A percentile compares a stretch with the other conserved stretches of the same genome.
These are phyloP conservation scores for Flaveria brownii DNA, from an alignment of 129 eudicot genomes.

Conservation along the genomic window DNA sequence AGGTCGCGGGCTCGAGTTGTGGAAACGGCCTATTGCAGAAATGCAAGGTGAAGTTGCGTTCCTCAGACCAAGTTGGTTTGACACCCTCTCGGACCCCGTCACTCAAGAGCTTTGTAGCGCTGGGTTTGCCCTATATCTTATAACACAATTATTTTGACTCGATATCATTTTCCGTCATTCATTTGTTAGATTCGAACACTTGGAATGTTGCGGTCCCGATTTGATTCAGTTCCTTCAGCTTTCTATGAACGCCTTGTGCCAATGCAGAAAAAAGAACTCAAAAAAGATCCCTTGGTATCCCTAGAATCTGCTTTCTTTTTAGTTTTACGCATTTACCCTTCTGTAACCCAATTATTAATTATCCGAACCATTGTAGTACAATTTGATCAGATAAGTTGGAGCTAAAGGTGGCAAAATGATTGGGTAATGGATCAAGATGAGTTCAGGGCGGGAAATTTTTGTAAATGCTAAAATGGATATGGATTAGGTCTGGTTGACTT, in stretches of 20 bases:
- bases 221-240: conserved; percentile 88
- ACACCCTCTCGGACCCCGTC: too few species aligned
- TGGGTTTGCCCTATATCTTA: neutral
- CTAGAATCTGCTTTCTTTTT: conserved; percentile 13
- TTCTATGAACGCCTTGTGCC: conserved; percentile 91
- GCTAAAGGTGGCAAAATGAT: conserved; percentile 2
- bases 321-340: conserved; percentile 1
- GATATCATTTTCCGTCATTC: conserved; percentile 18
- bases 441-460: neutral
- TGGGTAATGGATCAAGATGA: neutral
- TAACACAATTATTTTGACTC: conserved; percentile 17
- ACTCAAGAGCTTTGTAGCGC: too few species aligned
- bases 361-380: conserved; percentile 8
- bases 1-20: too few species aligned
- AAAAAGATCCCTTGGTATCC: conserved; percentile 48
- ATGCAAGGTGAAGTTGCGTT: too few species aligned
- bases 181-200: conserved; percentile 84
- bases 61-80: too few species aligned
- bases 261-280: conserved; percentile 44
- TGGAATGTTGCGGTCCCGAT: conserved; percentile 97
- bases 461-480: neutral
- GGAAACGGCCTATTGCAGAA: too few species aligned
- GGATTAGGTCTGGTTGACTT: neutral
- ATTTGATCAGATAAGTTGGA: conserved; percentile 7
- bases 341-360: neutral